Evolutionary conservation across 2,329 filamentous ascomycete species (phyloP).

Genomic region (Cordyceps tenuipes): DNA sequence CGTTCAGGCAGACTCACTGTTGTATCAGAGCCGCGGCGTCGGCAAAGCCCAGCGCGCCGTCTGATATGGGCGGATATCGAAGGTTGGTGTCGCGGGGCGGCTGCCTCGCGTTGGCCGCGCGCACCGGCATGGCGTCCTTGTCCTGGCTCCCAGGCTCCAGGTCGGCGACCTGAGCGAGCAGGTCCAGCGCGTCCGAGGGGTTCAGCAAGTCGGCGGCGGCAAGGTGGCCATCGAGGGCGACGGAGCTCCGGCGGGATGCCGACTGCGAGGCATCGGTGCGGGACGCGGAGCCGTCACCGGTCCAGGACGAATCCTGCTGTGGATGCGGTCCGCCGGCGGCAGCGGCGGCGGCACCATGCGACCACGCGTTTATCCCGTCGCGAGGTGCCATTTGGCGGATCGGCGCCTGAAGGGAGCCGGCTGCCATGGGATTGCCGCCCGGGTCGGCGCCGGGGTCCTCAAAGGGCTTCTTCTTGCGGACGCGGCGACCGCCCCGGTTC

Average conservation of each 20-base stretch:
- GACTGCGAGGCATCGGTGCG: constrained; percentile 12
- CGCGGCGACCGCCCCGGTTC: constrained; percentile 27
- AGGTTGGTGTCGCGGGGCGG: constrained; percentile 2
- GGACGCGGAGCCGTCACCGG: constrained; percentile 4
- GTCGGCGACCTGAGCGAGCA: constrained; percentile 33
- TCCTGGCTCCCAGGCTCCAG: constrained; percentile 22
- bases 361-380: constrained; percentile 12
- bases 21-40: constrained; percentile 20
- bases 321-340: background rate
- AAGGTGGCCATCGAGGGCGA: constrained; percentile 30
- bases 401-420: background rate
- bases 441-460: background rate
- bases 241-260: constrained; percentile 11
- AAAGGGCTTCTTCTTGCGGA: constrained; percentile 7
- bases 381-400: background rate
- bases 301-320: constrained; percentile 8
- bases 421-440: background rate
- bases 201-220: constrained; percentile 32
- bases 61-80: constrained; percentile 25
- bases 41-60: constrained; percentile 22
- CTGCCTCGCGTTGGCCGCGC: constrained; percentile 11
- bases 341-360: constrained; percentile 4
- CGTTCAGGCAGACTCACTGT: constrained; percentile 17
- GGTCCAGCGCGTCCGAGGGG: constrained; percentile 32
- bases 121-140: constrained; percentile 9